A percentile compares a stretch with the other conserved stretches of the same genome.
Conservation (phyloP, 352 stramenopile species). For the Phytophthora idaei region DNA sequence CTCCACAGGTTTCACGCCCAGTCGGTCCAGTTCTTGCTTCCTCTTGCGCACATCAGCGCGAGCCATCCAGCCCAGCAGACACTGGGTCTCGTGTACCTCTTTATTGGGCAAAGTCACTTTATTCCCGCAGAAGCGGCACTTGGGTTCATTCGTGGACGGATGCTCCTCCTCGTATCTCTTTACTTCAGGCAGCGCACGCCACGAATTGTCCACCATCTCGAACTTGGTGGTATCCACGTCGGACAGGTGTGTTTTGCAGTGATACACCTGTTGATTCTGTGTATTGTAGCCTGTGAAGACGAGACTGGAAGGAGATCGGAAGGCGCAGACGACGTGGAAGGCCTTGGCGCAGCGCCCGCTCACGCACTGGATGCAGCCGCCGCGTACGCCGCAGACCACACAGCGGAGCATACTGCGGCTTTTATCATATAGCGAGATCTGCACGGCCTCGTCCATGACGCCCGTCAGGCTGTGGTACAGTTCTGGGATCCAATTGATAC, state of each 20-base stretch:
- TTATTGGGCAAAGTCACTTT: slow-evolving; percentile 51
- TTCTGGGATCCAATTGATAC: slow-evolving; percentile 88
- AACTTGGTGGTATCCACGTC: slow-evolving; percentile 66
- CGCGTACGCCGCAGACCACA: slow-evolving; percentile 78
- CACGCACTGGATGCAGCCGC: slow-evolving; percentile 89
- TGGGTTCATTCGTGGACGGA: slow-evolving; percentile 31
- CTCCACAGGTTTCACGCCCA: slow-evolving; percentile 37
- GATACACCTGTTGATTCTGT: slow-evolving; percentile 81
- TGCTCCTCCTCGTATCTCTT: slow-evolving; percentile 33
- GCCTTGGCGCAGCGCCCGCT: slow-evolving; percentile 80
- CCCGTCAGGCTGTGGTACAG: slow-evolving; percentile 73
- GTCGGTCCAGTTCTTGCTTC: slow-evolving; percentile 41
- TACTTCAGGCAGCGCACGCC: slow-evolving; percentile 40
- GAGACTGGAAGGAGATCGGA: slow-evolving; percentile 66
- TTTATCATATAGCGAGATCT: slow-evolving; percentile 68
- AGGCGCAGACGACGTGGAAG: slow-evolving; percentile 86
- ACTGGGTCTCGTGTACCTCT: slow-evolving; percentile 65
- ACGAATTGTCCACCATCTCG: slow-evolving; percentile 75
- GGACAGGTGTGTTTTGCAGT: slow-evolving; percentile 77
- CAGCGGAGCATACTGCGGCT: slow-evolving; percentile 80
- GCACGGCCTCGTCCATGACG: slow-evolving; percentile 61
- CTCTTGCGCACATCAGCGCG: slow-evolving; percentile 48
- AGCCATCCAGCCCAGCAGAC: slow-evolving; percentile 61
- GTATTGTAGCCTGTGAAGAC: slow-evolving; percentile 87
- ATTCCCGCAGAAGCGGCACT: slow-evolving; percentile 63